These are phyloP conservation scores for Chlamydomonas schloesseri DNA, from an alignment of 139 green algal species.

Conservation along the genomic window DNA sequence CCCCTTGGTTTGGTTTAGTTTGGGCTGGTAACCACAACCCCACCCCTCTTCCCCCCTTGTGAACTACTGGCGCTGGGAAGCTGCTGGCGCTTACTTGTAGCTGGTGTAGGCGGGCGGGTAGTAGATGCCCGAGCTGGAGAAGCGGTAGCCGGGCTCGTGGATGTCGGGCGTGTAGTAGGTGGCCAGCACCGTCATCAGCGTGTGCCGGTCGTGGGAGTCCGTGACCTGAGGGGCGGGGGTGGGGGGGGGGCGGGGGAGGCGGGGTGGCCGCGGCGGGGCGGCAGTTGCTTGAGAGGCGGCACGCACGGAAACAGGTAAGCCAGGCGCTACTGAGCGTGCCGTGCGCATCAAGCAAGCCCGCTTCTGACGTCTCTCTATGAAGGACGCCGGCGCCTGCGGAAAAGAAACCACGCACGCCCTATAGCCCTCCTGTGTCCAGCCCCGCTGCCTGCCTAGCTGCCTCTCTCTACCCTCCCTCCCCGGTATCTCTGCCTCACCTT, in stretches of 20 bases:
- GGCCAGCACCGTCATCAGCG: conserved; percentile 79
- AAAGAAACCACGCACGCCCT: too few species aligned
- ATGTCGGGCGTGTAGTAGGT: conserved; percentile 73
- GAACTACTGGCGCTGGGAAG: too few species aligned
- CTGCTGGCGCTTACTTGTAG: conserved; percentile 53
- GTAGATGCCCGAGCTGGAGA: conserved; percentile 71
- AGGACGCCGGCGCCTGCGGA: too few species aligned
- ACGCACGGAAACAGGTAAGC: too few species aligned
- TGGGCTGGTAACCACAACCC: too few species aligned
- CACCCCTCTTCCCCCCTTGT: too few species aligned
- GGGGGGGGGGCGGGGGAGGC: background rate
- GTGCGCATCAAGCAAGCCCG: too few species aligned
- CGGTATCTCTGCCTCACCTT: too few species aligned
- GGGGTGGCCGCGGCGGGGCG: background rate
- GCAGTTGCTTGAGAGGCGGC: background rate
- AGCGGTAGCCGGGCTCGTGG: conserved; percentile 60
- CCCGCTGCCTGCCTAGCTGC: too few species aligned
- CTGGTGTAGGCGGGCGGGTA: conserved; percentile 55
- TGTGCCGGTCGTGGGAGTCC: conserved; percentile 81
- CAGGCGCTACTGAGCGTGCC: too few species aligned
- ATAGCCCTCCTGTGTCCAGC: background rate
- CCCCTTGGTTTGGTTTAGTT: too few species aligned
- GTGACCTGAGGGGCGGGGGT: conserved; percentile 74
- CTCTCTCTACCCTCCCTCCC: background rate
- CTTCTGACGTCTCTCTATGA: too few species aligned